phyloP scores from a whole-genome alignment of 2,329 filamentous ascomycete genomes.

The Aspergillus amoenus region DNA sequence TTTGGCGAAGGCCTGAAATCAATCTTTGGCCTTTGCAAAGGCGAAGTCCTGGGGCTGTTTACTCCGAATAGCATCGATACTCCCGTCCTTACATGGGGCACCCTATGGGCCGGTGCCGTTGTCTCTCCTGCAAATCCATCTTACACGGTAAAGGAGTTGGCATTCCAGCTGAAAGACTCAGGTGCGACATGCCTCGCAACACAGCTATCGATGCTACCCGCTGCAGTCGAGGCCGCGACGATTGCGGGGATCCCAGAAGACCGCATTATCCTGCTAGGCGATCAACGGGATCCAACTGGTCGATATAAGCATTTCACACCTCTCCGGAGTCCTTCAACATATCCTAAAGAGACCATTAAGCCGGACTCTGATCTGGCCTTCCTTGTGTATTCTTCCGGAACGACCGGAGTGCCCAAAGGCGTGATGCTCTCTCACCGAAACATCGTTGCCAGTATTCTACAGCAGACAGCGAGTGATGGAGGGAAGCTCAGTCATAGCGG shows the following conservation, averaged over 20 bases:
- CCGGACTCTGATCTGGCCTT: conserved; percentile 75
- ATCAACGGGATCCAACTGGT: conserved; percentile 53
- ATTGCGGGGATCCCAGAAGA: conserved; percentile 69
- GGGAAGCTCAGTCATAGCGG: conserved; percentile 59
- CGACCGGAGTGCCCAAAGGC: conserved; percentile 87
- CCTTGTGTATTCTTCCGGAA: conserved; percentile 85
- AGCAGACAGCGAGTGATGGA: conserved; percentile 55
- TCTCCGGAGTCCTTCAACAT: conserved; percentile 57
- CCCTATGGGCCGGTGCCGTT: conserved; percentile 78
- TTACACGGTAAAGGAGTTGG: conserved; percentile 80
- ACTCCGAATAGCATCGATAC: conserved; percentile 86
- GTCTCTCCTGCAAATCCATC: conserved; percentile 84
- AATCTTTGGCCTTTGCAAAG: conserved; percentile 74
- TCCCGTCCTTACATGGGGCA: conserved; percentile 72
- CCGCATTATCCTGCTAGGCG: conserved; percentile 74
- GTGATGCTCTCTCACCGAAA: conserved; percentile 84
- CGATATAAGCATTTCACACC: conserved; percentile 70
- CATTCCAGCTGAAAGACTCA: conserved; percentile 78
- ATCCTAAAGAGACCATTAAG: conserved; percentile 54
- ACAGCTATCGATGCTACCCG: conserved; percentile 64
- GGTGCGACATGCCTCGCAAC: conserved; percentile 74
- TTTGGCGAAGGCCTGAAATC: conserved; percentile 79
- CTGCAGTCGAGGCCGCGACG: conserved; percentile 66
- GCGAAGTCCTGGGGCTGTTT: conserved; percentile 79
- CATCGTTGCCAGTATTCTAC: conserved; percentile 71